Evolutionary conservation across 2,329 filamentous ascomycete species (phyloP).

Genomic region (Hortaea werneckii): DNA sequence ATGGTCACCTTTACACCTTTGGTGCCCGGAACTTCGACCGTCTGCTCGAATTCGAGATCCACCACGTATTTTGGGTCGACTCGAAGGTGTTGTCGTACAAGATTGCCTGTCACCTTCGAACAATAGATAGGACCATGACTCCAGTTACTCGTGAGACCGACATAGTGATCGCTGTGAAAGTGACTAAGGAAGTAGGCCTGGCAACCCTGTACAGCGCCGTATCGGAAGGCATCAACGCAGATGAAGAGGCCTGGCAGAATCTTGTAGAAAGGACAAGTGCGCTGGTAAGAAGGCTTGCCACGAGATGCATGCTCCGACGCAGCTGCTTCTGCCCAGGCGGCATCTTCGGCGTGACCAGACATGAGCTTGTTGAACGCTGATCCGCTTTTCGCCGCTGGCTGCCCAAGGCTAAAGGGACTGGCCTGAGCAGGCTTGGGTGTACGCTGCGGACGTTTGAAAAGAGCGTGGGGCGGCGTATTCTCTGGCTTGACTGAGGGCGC

Average conservation of each 20-base stretch:
- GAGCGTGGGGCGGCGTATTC: constrained; percentile 32
- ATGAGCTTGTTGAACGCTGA: constrained; percentile 91
- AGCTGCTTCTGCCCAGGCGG: constrained; percentile 80
- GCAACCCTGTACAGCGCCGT: constrained; percentile 84
- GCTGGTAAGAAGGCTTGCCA: constrained; percentile 75
- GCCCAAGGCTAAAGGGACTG: constrained; percentile 59
- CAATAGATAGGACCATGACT: constrained; percentile 92
- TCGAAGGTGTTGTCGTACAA: constrained; percentile 75
- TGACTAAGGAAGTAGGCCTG: constrained; percentile 94
- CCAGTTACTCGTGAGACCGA: constrained; percentile 82
- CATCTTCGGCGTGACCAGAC: constrained; percentile 81
- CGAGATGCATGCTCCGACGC: constrained; percentile 66
- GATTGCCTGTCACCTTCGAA: constrained; percentile 80
- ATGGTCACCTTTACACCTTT: constrained; percentile 81
- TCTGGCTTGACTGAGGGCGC: constrained; percentile 10
- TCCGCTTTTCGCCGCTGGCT: constrained; percentile 26
- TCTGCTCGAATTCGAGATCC: constrained; percentile 73
- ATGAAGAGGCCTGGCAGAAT: constrained; percentile 89
- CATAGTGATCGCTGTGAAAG: constrained; percentile 96
- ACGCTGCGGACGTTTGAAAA: constrained; percentile 54
- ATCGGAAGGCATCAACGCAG: constrained; percentile 91
- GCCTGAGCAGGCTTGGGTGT: constrained; percentile 69
- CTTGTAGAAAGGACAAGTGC: constrained; percentile 97
- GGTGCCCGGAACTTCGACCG: constrained; percentile 68
- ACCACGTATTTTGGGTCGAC: constrained; percentile 81